Evolutionary conservation across 208 protist species (phyloP), one percentile per base, ranked within the genome.

Genomic region (Kentomonas sorsogonicus): DNA sequence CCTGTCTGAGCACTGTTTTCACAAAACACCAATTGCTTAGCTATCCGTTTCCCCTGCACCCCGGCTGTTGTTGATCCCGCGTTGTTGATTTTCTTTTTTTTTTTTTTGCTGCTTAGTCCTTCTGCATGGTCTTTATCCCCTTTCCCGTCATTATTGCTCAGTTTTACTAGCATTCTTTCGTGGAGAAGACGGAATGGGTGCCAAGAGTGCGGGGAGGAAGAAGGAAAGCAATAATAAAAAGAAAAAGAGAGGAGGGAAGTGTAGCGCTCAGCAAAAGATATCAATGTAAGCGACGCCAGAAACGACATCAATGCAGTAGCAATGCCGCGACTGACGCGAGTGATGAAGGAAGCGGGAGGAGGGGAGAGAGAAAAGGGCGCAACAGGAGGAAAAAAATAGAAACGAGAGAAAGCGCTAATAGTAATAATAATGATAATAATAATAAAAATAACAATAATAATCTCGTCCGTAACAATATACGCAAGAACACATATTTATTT

Each of bases 191-290:
- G 11, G 33, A 36, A 36, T 11, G 11, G 33, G 33, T 11, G 11
- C 33, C 33, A 36, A 11, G 11, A 11, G 31, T 18, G 5, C 9
- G 27, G 25, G 33, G 2, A 30, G 27, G 16, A 20, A 43, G 20
- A 46, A 60, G 4, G 48, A 29, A 25, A 54, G n/a, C 44, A 40
- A 48, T 10, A 64, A 33, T 29, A 46, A 44, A 29, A 52, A 66
- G 22, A 66, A 57, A 36, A 30, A 60, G 27, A 53, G 23, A 29
- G 23, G 16, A 48, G 51, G 41, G 10, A 47, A 36, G 54, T 18
- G 31, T 38, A 61, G 13, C 29, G 29, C 15, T 43, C 18, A 41
- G 23, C 39, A 30, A 7, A 43, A 13, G 18, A n/a, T n/a, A n/a
- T n/a, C n/a, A n/a, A n/a, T n/a, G n/a, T n/a, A n/a, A n/a, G n/a